Evolutionary conservation across 768 basidiomycete species (phyloP).

Genomic region (Mrakia frigida): DNA sequence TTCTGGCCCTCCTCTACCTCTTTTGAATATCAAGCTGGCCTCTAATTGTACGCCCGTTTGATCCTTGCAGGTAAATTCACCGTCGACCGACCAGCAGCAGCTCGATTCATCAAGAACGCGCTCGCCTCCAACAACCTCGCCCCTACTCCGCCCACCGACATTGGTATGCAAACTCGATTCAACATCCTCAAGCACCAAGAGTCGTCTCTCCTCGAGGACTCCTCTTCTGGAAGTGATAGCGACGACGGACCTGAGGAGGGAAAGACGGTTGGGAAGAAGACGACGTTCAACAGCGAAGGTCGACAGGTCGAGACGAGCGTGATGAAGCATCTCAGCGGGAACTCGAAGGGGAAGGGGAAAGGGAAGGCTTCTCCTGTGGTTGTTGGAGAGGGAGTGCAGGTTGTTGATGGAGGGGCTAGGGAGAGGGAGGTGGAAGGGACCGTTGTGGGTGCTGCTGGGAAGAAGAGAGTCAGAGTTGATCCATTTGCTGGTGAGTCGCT

Average conservation of each 20-base stretch:
- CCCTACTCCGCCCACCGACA: slow-evolving; percentile 10
- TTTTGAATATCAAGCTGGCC: background rate
- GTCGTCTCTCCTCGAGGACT: background rate
- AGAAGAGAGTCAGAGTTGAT: slow-evolving; percentile 24
- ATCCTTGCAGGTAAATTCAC: slow-evolving; percentile 5
- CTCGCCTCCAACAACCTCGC: slow-evolving; percentile 11
- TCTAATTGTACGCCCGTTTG: background rate
- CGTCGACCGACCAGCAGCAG: slow-evolving; percentile 27
- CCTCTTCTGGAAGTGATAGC: slow-evolving; percentile 8
- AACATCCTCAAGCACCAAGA: slow-evolving; percentile 31
- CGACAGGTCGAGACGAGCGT: background rate
- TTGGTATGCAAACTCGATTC: slow-evolving; percentile 32
- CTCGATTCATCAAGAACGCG: slow-evolving; percentile 29
- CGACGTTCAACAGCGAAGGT: background rate
- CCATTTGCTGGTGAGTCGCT: slow-evolving; percentile 22
- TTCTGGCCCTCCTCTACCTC: background rate
- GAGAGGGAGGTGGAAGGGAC: slow-evolving; percentile 13
- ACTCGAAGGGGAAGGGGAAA: slow-evolving; percentile 24
- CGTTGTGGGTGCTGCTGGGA: background rate
- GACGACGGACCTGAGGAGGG: background rate
- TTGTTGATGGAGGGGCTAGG: slow-evolving; percentile 15
- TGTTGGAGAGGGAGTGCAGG: slow-evolving; percentile 12
- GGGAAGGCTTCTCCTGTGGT: background rate
- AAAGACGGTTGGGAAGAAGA: slow-evolving; percentile 4
- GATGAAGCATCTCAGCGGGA: background rate